Evolutionary conservation across 2,329 filamentous ascomycete genomes (phyloP).

Genomic region (Claviceps africana): DNA sequence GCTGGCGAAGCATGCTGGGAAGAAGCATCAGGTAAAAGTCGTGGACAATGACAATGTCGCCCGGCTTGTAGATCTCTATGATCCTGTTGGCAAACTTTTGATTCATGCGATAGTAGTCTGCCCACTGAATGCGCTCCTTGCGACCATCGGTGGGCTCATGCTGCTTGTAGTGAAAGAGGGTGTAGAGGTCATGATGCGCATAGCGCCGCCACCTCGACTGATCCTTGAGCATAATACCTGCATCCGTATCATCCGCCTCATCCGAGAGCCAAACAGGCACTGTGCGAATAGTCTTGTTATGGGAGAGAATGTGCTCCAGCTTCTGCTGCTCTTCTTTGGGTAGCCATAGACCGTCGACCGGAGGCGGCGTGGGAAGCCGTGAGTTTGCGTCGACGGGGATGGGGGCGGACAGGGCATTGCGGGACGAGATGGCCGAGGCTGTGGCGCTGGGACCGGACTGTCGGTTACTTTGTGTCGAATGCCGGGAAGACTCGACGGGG

Average conservation of each 20-base stretch:
- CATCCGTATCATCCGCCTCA: conserved; percentile 49
- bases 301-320: conserved; percentile 60
- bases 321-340: conserved; percentile 53
- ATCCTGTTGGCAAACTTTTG: conserved; percentile 84
- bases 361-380: conserved; percentile 40
- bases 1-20: conserved; percentile 75
- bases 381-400: conserved; percentile 54
- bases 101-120: conserved; percentile 88
- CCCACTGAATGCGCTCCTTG: conserved; percentile 70
- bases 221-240: conserved; percentile 64
- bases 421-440: conserved; percentile 36
- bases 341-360: conserved; percentile 56
- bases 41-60: conserved; percentile 83
- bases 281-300: conserved; percentile 63
- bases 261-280: conserved; percentile 83
- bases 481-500: conserved; percentile 33
- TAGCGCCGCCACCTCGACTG: conserved; percentile 80
- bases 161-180: conserved; percentile 90
- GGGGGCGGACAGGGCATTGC: conserved; percentile 67
- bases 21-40: conserved; percentile 89
- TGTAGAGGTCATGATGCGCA: conserved; percentile 83
- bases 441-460: conserved; percentile 14
- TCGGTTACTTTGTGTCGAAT: conserved; percentile 16
- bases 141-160: conserved; percentile 79
- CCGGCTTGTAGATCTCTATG: conserved; percentile 76